phyloP scores from a whole-genome alignment of 768 basidiomycete species.

The Leucogyrophana mollusca region DNA sequence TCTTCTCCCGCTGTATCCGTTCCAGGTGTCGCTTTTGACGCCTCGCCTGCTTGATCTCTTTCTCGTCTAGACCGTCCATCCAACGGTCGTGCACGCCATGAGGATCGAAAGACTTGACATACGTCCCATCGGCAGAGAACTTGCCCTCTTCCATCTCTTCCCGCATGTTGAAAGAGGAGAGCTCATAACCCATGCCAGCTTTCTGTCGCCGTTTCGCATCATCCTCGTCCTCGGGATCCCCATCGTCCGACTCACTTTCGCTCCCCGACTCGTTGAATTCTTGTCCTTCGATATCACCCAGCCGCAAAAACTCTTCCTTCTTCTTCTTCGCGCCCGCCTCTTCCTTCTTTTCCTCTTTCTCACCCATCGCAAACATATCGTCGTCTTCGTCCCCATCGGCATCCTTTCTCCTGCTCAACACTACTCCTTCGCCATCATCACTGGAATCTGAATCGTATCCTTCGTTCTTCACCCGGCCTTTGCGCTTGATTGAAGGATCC shows the following conservation, averaged over 20 bases:
- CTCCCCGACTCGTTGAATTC: conserved; percentile 55
- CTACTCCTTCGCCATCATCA: conserved; percentile 94
- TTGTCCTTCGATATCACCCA: conserved; percentile 97
- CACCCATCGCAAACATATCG: conserved; percentile 77
- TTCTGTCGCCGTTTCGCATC: conserved; percentile 74
- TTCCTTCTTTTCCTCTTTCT: conserved; percentile 52
- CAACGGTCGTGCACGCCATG: conserved; percentile 92
- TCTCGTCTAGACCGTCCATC: conserved; percentile 90
- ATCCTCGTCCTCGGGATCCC: conserved; percentile 64
- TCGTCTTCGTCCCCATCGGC: conserved; percentile 57
- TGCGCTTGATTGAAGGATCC: conserved; percentile 56
- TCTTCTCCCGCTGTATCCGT: conserved; percentile 64
- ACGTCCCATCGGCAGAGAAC: conserved; percentile 91
- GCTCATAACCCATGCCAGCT: conserved; percentile 88
- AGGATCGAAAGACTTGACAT: conserved; percentile 83
- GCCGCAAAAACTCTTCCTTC: conserved; percentile 72
- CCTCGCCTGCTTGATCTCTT: conserved; percentile 80
- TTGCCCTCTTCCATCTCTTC: conserved; percentile 98
- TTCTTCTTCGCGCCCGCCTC: conserved; percentile 48
- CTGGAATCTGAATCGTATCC: conserved; percentile 94
- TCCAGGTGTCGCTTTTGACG: conserved; percentile 75
- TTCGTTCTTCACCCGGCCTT: conserved; percentile 77
- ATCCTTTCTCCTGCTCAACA: conserved; percentile 67
- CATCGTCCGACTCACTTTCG: conserved; percentile 43
- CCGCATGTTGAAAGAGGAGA: conserved; percentile 98